Conservation (phyloP, 2,329 filamentous ascomycete species). For the Trichophyton rubrum region DNA sequence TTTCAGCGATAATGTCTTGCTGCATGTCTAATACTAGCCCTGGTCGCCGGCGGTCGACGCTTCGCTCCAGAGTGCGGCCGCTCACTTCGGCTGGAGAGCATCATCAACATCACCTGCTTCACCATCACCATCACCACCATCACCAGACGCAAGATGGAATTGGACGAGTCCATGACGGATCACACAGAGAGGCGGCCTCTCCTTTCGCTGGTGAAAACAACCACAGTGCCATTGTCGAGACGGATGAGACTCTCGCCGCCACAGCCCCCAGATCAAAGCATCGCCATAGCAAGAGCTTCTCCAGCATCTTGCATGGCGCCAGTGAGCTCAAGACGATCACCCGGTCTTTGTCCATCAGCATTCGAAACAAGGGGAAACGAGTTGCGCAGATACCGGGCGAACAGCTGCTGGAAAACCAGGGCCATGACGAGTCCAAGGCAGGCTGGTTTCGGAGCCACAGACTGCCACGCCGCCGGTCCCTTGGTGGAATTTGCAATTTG, state of each 20-base stretch:
- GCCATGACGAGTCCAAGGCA: slow-evolving; percentile 16
- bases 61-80: slow-evolving; percentile 27
- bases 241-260: not conserved
- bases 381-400: slow-evolving; percentile 2
- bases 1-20: not conserved
- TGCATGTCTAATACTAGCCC: slow-evolving; percentile 3
- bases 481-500: slow-evolving; percentile 25
- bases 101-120: not conserved
- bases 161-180: slow-evolving; percentile 9
- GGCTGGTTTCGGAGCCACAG: slow-evolving; percentile 20
- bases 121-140: not conserved
- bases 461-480: slow-evolving; percentile 26
- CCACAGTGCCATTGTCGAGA: not conserved
- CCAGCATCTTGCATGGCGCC: slow-evolving; percentile 30
- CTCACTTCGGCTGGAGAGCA: slow-evolving; percentile 22
- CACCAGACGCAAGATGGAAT: not conserved
- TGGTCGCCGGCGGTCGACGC: slow-evolving; percentile 22
- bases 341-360: slow-evolving; percentile 29
- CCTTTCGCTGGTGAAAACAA: slow-evolving; percentile 9
- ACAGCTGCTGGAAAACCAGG: not conserved
- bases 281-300: slow-evolving; percentile 29
- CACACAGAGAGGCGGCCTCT: slow-evolving; percentile 8
- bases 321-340: slow-evolving; percentile 31
- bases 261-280: slow-evolving; percentile 2
- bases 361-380: slow-evolving; percentile 23